A percentile compares a stretch with the other conserved stretches of the same genome.
Conservation (phyloP, 495 filamentous ascomycete species). For the Penicillium angulare region DNA sequence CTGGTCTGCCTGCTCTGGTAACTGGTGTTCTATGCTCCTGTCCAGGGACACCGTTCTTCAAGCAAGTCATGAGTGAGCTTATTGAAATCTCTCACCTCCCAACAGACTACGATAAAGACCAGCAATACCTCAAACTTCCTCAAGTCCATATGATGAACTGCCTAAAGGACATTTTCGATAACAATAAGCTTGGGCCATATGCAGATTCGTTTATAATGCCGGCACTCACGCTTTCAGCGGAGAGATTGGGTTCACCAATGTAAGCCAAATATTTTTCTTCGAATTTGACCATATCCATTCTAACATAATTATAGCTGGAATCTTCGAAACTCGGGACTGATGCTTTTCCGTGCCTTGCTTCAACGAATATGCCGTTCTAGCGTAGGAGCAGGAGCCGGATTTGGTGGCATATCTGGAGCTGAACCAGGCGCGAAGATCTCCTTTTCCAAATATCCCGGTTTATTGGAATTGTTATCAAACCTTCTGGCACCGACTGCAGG, state of each 20-base stretch:
- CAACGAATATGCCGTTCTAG: constrained; percentile 57
- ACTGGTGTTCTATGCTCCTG: constrained; percentile 63
- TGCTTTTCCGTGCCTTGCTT: constrained; percentile 81
- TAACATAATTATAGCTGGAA: constrained; percentile 65
- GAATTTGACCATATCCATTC: neutral
- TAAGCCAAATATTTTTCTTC: constrained; percentile 21
- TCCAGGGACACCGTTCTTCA: constrained; percentile 43
- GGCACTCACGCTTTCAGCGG: constrained; percentile 71
- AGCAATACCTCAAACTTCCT: constrained; percentile 61
- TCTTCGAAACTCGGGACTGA: constrained; percentile 86
- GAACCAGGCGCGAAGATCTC: constrained; percentile 43
- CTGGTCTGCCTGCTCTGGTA: constrained; percentile 83
- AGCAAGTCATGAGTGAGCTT: constrained; percentile 51
- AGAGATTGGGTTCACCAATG: constrained; percentile 64
- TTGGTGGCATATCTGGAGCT: constrained; percentile 42
- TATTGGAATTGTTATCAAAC: constrained; percentile 64
- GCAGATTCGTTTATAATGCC: constrained; percentile 69
- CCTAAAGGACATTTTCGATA: constrained; percentile 82
- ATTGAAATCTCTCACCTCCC: constrained; percentile 56
- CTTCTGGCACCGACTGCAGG: constrained; percentile 54
- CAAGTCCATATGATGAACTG: constrained; percentile 96
- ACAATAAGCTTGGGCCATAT: constrained; percentile 60
- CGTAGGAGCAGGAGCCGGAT: constrained; percentile 32
- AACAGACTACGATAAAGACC: constrained; percentile 40
- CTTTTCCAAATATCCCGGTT: constrained; percentile 65